Conservation (phyloP, 768 basidiomycete species). For the Coprinopsis marcescibilis region DNA sequence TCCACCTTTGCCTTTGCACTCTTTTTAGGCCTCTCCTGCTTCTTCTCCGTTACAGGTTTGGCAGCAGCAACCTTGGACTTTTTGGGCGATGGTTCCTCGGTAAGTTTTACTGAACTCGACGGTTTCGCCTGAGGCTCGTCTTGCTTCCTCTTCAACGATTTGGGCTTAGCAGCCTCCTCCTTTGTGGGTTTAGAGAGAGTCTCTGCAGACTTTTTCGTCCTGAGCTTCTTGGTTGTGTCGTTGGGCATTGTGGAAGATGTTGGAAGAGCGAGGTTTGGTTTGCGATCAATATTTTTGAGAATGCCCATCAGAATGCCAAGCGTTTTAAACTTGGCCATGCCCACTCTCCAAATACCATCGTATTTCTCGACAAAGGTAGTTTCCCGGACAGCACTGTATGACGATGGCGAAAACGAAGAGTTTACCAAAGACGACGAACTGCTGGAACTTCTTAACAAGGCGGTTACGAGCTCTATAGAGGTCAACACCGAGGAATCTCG, state of each 20-base stretch:
- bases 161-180: too few relatives aligned
- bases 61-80: not conserved
- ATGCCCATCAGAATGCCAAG: conserved; percentile 4
- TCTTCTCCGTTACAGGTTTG: not conserved
- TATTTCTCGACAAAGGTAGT: conserved; percentile 1
- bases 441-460: conserved; percentile 1
- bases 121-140: too few relatives aligned
- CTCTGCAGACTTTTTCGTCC: not conserved
- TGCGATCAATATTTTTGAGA: conserved; percentile 10
- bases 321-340: not conserved
- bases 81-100: not conserved
- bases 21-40: not conserved
- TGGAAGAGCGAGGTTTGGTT: not conserved
- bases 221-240: conserved; percentile 1
- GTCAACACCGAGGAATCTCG: conserved; percentile 2
- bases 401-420: not conserved
- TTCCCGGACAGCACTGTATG: not conserved
- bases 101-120: not conserved
- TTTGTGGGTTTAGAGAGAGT: too few relatives aligned
- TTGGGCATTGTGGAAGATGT: conserved; percentile 6
- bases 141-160: too few relatives aligned
- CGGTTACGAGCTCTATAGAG: conserved; percentile 2
- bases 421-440: not conserved
- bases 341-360: not conserved
- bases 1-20: conserved; percentile 1